Conservation (phyloP, 805 yeast genomes). For the Torulaspora gathmanii region DNA sequence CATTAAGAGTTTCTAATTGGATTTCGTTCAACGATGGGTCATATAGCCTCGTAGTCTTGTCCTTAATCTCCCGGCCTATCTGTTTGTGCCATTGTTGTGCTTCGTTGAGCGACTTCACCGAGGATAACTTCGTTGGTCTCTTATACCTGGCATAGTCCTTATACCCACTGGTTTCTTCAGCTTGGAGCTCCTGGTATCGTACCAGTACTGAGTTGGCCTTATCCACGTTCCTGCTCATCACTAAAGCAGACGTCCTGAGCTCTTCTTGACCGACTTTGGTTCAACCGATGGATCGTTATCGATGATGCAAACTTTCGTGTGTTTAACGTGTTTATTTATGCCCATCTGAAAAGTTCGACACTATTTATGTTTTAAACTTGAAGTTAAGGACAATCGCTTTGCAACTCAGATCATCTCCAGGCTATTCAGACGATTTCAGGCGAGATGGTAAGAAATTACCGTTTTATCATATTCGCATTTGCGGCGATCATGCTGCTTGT, state of each 20-base stretch:
- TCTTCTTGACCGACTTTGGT: not conserved
- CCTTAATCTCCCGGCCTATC: constrained; percentile 59
- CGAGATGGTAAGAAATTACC: constrained; percentile 38
- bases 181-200: constrained; percentile 59
- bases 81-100: constrained; percentile 69
- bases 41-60: constrained; percentile 55
- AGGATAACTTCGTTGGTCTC: constrained; percentile 57
- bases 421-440: not conserved
- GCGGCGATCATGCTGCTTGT: constrained; percentile 48
- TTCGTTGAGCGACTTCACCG: constrained; percentile 51
- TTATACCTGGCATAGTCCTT: constrained; percentile 50
- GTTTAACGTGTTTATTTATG: not conserved
- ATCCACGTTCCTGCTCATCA: constrained; percentile 73
- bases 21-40: constrained; percentile 55
- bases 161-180: constrained; percentile 50
- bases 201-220: constrained; percentile 68
- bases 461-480: constrained; percentile 48
- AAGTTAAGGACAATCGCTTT: not conserved
- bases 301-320: constrained; percentile 1
- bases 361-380: not conserved
- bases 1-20: constrained; percentile 70
- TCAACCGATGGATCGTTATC: not conserved
- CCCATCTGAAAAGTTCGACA: not conserved
- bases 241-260: not conserved
- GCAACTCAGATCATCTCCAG: not conserved